Base-by-base conservation (phyloP, 75 land plant species). In the Cunninghamia lanceolata region DNA sequence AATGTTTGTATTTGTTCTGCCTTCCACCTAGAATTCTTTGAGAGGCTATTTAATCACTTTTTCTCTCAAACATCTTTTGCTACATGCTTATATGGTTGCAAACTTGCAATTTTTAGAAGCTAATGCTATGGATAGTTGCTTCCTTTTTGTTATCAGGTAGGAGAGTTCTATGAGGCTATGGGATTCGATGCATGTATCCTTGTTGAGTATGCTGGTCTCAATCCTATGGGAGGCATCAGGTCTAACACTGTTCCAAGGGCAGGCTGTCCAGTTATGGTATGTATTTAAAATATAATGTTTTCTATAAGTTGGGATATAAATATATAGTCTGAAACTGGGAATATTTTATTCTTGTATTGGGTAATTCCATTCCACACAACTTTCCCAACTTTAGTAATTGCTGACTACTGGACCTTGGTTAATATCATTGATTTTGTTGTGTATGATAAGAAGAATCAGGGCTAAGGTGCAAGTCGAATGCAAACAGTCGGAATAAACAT, bases 171-270 rank as follows among this genome's bases (percentile, higher is more conserved):
- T 86, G 99, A 98, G 88, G 93, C 99, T 17, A 89, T 95, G 85
- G 99, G 99, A 42, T 94, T 96, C 88, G 99, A 98, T 95, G 99
- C 99, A 50, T 98, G 99, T 46, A 85, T 98, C 85, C 90, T 98
- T 82, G 99, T 98, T 45, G 99, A 98, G 76, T 90, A 91, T 92
- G 99, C 99, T 83, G 96, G 97, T 46, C 88, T 98, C 79, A 98
- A 98, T 91, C 99, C 99, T 50, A 95, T 96, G 93, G 96, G 98
- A 73, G 99, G 99, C 83, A 40, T 90, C 38, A 91, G 94, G 9
- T 80, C 90, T 63, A 96, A 93, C 78, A 90, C 92, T 74, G 93
- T 96, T 53, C 99, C 99, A 81, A 93, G 86, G 86, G 99, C 99
- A 86, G 99, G 99, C 9, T 98, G 99, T 82, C 99, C 99, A 84